A percentile compares a stretch with the other conserved stretches of the same genome.
Conservation (phyloP, 2,329 filamentous ascomycete species). For the Fusarium begoniae region DNA sequence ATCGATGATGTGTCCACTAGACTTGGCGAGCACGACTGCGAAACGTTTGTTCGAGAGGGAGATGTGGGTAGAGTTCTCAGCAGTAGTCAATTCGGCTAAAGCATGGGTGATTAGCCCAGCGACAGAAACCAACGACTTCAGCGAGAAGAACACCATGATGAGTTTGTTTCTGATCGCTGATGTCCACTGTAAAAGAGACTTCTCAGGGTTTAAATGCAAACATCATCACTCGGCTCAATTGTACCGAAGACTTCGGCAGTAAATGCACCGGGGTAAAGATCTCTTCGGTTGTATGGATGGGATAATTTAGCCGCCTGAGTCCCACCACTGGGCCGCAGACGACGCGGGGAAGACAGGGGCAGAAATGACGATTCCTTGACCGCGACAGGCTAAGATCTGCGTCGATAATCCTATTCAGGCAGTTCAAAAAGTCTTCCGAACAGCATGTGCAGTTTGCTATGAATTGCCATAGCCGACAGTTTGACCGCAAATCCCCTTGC, state of each 20-base stretch:
- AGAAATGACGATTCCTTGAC: not conserved
- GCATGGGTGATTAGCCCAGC: not conserved
- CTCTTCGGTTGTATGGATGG: not conserved
- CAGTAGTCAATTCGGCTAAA: slow-evolving; percentile 3
- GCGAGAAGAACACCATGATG: not conserved
- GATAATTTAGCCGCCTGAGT: slow-evolving; percentile 8
- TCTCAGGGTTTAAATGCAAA: not conserved
- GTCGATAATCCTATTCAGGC: not conserved
- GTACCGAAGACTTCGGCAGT: slow-evolving; percentile 4
- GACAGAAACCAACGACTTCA: not conserved
- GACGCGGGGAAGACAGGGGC: slow-evolving; percentile 20
- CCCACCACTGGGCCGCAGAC: not conserved
- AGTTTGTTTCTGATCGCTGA: fast-evolving
- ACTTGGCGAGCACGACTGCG: slow-evolving; percentile 12
- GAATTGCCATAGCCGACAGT: not conserved
- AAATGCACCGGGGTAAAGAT: not conserved
- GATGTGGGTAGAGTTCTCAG: slow-evolving; percentile 33
- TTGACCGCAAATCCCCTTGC: too few species aligned
- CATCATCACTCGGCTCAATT: not conserved
- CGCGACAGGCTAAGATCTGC: not conserved
- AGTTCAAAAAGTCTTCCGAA: not conserved
- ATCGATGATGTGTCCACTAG: slow-evolving; percentile 31
- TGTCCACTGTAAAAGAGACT: fast-evolving
- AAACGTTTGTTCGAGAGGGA: slow-evolving; percentile 30
- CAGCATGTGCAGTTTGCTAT: not conserved